Evolutionary conservation across 805 yeast species (phyloP).

Genomic region (Zygosaccharomyces bailii): DNA sequence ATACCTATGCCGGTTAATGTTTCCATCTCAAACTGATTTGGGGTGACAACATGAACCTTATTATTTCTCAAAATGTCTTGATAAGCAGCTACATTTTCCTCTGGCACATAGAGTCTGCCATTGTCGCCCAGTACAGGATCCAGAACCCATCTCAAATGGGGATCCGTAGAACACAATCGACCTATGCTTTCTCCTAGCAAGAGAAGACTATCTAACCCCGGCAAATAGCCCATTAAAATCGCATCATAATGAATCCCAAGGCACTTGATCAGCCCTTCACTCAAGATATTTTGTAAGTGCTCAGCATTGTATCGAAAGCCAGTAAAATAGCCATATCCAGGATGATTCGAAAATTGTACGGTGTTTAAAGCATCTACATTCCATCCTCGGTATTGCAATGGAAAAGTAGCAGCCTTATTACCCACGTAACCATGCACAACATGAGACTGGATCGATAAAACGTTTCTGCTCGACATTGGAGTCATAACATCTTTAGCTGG

Average conservation of each 20-base stretch:
- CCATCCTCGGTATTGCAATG: conserved; percentile 84
- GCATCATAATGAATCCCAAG: conserved; percentile 54
- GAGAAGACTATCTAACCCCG: conserved; percentile 53
- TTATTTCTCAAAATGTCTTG: conserved; percentile 44
- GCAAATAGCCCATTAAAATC: conserved; percentile 76
- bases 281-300: conserved; percentile 45
- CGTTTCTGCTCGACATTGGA: conserved; percentile 15
- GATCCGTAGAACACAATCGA: conserved; percentile 29
- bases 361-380: conserved; percentile 88
- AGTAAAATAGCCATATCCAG: conserved; percentile 71
- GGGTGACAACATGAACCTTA: conserved; percentile 53
- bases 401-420: conserved; percentile 84
- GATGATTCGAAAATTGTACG: conserved; percentile 86
- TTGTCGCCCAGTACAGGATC: conserved; percentile 95
- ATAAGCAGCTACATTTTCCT: conserved; percentile 51
- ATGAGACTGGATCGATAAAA: conserved; percentile 74
- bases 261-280: conserved; percentile 52
- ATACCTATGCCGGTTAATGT: conserved; percentile 49
- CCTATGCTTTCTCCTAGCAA: conserved; percentile 45
- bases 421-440: conserved; percentile 97
- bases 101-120: conserved; percentile 72
- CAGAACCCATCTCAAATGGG: conserved; percentile 53
- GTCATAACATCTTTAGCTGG: neutral
- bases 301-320: conserved; percentile 52
- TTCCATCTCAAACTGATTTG: conserved; percentile 76